A percentile compares a stretch with the other conserved stretches of the same genome.
Conservation (phyloP, 768 basidiomycete genomes). For the Agrocybe pediades region DNA sequence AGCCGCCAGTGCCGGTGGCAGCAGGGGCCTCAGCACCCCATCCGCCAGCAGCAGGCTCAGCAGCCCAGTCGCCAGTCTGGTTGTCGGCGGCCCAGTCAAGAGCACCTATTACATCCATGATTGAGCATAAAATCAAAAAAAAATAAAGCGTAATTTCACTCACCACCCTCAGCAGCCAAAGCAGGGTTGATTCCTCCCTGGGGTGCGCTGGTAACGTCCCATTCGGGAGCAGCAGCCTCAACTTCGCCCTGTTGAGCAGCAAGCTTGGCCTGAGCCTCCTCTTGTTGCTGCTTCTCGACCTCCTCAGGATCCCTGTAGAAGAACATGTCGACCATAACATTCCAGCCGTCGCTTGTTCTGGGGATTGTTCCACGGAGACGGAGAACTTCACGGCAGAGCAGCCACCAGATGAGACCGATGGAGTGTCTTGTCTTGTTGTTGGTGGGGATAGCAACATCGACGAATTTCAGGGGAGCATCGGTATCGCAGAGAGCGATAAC, state of each 20-base stretch:
- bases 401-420: conserved; percentile 97
- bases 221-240: conserved; percentile 57
- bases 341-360: conserved; percentile 91
- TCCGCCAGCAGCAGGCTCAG: conserved; percentile 65
- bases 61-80: conserved; percentile 78
- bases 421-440: conserved; percentile 99
- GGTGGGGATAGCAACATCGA: conserved; percentile 97
- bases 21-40: conserved; percentile 44
- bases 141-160: conserved; percentile 16
- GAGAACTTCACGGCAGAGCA: conserved; percentile 96
- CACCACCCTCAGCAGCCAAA: conserved; percentile 65
- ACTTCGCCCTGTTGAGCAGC: conserved; percentile 56
- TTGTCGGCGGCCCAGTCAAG: conserved; percentile 86
- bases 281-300: conserved; percentile 96
- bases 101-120: conserved; percentile 46
- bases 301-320: conserved; percentile 99
- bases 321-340: conserved; percentile 99
- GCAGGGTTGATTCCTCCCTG: conserved; percentile 80
- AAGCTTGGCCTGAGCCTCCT: conserved; percentile 86
- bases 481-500: conserved; percentile 99
- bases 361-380: conserved; percentile 93
- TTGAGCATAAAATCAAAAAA: conserved; percentile 6
- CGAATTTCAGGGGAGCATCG: conserved; percentile 95
- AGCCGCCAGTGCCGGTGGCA: conserved; percentile 33
- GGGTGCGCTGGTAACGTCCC: conserved; percentile 74